Evolutionary conservation across 495 filamentous ascomycete species (phyloP), one percentile per base, ranked within the genome.

Genomic region (Daldinia childiae): DNA sequence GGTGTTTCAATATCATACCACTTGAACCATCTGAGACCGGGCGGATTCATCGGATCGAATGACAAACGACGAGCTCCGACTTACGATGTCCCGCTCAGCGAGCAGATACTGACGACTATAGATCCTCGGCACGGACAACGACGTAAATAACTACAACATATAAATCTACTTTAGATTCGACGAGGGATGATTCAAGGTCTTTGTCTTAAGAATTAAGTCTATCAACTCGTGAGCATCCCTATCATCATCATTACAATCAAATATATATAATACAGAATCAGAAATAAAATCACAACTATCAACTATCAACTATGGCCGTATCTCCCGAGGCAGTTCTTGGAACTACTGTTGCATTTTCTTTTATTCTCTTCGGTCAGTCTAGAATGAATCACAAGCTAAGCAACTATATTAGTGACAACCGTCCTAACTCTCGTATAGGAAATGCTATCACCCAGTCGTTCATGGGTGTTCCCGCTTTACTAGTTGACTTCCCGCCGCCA

Each of bases 401-500:
- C 11, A 14, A 14, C 4, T 36, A n/a, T 21, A 45, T 60, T 27
- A 56, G 11, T 61, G 34, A 52, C 66, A 52, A 64, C 64, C n/a
- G 58, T 19, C 6, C 26, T 8, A 8, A 27, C 17, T 24, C 24
- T 4, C 15, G 17, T 54, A 29, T 59, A 85, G 82, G 83, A 17
- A 85, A 85, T 73, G 83, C 83, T 5, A 81, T 85, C 55, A 85
- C 83, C 7, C 82, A 85, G 76, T 84, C 83, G 41, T 83, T 81
- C 75, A 85, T 84, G 83, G 81, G 80, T 27, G 78, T 84, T 34
- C 83, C 83, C 4, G 82, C 82, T 17, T 74, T 83, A 12, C 76
- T 86, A 17, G 76, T 83, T 51, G 78, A 83, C 74, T 85, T 85
- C 75, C 83, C 83, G 19, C 56, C 71, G 7, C 76, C 82, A 14